Conservation (phyloP, 805 yeast species). For the Suhomyces vadensis region DNA sequence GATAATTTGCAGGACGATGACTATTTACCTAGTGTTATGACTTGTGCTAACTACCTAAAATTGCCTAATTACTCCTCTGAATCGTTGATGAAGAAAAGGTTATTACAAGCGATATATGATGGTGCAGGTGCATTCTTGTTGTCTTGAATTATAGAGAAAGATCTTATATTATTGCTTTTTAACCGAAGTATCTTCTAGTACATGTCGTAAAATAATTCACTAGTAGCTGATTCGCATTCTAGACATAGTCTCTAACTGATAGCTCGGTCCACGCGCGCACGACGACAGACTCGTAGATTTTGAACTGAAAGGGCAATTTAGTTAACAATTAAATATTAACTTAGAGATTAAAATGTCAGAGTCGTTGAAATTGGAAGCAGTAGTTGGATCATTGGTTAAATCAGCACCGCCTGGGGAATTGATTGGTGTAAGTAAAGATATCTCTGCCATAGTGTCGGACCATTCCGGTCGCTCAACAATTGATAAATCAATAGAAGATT, state of each 20-base stretch:
- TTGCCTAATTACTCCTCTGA: constrained; percentile 76
- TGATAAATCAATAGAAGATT: constrained; percentile 29
- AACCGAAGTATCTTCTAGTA: not conserved
- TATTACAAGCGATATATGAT: constrained; percentile 74
- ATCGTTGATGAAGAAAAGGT: constrained; percentile 56
- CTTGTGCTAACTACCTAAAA: constrained; percentile 93
- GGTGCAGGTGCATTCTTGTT: constrained; percentile 87
- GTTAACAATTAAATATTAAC: no score
- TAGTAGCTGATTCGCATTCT: not conserved
- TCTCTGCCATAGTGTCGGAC: constrained; percentile 24
- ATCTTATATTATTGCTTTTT: no score
- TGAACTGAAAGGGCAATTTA: no score
- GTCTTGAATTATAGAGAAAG: constrained; percentile 46
- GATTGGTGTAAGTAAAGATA: constrained; percentile 25
- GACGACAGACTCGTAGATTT: no score
- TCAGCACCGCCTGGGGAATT: constrained; percentile 44
- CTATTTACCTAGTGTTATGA: constrained; percentile 95
- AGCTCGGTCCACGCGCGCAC: no score
- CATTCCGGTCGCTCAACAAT: constrained; percentile 20
- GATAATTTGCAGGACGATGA: constrained; percentile 67
- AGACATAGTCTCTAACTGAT: no score
- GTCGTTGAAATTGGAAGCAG: constrained; percentile 17
- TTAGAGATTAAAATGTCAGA: constrained; percentile 1
- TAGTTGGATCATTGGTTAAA: constrained; percentile 32
- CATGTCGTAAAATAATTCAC: not conserved